Percentiles rank a stretch among this genome's conserved stretches.
These are phyloP conservation scores for Penicillium sp. DNA, from an alignment of 2,329 filamentous ascomycete species.

Conservation along the genomic window DNA sequence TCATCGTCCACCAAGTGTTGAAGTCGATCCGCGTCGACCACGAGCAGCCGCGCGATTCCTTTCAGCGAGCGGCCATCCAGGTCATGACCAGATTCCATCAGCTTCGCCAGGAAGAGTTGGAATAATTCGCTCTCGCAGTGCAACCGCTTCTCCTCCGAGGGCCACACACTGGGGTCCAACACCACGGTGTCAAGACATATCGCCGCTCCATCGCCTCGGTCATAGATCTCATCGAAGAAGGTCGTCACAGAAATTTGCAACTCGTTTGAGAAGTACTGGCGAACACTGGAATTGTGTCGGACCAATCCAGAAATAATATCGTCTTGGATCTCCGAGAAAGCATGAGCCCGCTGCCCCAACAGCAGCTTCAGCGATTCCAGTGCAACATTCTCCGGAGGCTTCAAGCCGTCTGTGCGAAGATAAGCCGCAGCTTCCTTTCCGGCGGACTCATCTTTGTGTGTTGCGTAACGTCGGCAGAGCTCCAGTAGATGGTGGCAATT, in stretches of 20 bases:
- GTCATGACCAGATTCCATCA: constrained; percentile 89
- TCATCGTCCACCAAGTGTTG: constrained; percentile 61
- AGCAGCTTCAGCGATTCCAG: constrained; percentile 47
- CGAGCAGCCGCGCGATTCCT: constrained; percentile 60
- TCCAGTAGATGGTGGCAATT: constrained; percentile 46
- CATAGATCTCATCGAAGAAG: constrained; percentile 52
- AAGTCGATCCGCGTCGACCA: constrained; percentile 54
- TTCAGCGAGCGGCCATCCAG: constrained; percentile 62
- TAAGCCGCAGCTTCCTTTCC: constrained; percentile 47
- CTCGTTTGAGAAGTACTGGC: constrained; percentile 44
- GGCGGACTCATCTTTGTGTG: constrained; percentile 43
- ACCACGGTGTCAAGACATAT: constrained; percentile 50
- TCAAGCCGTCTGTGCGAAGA: constrained; percentile 45
- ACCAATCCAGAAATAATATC: constrained; percentile 49
- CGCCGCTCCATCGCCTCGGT: constrained; percentile 48
- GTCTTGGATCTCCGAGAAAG: constrained; percentile 45
- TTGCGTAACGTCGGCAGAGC: constrained; percentile 45
- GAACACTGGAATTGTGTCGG: constrained; percentile 44
- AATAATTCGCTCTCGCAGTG: constrained; percentile 51
- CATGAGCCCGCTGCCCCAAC: constrained; percentile 36
- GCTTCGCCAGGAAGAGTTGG: constrained; percentile 73
- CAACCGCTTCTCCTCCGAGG: constrained; percentile 42
- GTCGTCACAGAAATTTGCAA: constrained; percentile 47
- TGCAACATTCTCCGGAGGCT: constrained; percentile 44
- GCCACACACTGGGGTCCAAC: constrained; percentile 48